phyloP scores from a whole-genome alignment of 176 grass and related monocot genomes.

The Stipa capillata region DNA sequence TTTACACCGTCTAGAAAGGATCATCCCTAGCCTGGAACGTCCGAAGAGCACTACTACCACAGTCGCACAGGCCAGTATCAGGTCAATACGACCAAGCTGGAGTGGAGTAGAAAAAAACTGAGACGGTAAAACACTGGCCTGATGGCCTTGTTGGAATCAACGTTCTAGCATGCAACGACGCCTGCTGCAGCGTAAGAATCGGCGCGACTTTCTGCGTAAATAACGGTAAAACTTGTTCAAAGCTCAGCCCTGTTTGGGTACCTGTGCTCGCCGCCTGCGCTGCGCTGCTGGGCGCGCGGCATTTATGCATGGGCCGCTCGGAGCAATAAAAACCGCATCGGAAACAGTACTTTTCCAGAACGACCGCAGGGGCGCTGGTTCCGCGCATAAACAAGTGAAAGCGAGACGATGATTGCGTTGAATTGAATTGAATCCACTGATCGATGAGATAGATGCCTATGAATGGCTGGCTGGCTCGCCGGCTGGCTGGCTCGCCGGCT shows the following conservation, averaged over 20 bases:
- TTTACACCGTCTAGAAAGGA: background rate
- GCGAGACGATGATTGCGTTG: background rate
- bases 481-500: background rate
- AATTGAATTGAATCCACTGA: background rate
- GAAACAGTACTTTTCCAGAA: conserved; percentile 31
- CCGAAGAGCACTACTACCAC: background rate
- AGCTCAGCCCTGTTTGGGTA: background rate
- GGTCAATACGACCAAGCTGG: background rate
- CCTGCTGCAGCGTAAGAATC: background rate
- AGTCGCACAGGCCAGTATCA: background rate
- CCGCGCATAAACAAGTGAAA: background rate
- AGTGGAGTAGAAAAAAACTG: background rate
- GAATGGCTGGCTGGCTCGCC: background rate
- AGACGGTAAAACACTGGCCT: background rate
- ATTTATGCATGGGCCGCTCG: conserved; percentile 23
- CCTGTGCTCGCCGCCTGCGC: background rate
- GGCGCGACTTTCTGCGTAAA: conserved; percentile 26
- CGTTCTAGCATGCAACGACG: background rate
- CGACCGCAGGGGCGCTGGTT: background rate
- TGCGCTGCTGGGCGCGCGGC: background rate
- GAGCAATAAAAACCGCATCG: conserved; percentile 23
- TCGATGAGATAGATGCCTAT: background rate
- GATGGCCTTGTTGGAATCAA: background rate
- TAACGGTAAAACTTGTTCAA: conserved; percentile 35
- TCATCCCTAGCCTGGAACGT: background rate